Base-by-base conservation (phyloP, 768 basidiomycete species). In the Tulasnella sp. region DNA sequence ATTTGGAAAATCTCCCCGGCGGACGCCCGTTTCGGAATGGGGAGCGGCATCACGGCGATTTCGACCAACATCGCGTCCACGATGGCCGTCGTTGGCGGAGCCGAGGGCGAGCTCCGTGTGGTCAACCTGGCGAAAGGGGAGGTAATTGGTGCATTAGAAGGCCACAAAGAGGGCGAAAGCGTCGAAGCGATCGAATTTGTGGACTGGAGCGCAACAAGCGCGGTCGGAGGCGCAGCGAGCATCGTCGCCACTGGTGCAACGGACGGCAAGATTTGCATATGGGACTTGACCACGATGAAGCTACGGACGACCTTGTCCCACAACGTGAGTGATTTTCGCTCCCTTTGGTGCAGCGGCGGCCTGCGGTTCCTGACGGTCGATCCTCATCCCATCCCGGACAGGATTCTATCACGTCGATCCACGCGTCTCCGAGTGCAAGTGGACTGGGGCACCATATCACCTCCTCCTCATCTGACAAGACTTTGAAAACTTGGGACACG, bases 191-290 rank as follows among this genome's bases (percentile, higher is more conserved):
- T 95, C 40, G 86, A 84, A 65, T 98, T 96, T 78, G 85, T 95
- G 32, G 92, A 95, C 76, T 81, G 95, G 22, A 83, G 88, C 4
- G 83, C 82, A 12, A 85, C 87, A 0, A 84, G 82, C 5, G 80
- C 77, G 0, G 77, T 76, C 3, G 87, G 86, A 8, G 82, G 75
- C 8, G 80, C 82, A n/a, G 79, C 80, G 14, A 80, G 79, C 17
- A 87, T 92, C 22, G 88, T 89, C 12, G 87, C 93, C 0, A 94
- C 91, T 1, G 95, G 92, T 12, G 94, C 87, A 5, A 98, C 96
- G 4, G 97, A 99, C 77, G 94, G 95, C 0, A 95, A 94, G 78
- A 90, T 89, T 19, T 94, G 91, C 76, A 88, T 98, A 39, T 99
- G 96, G 95, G 97, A 99, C 81, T 84, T 95, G 52, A 85, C 85